Evolutionary conservation across 2,329 filamentous ascomycete genomes (phyloP), one percentile per base, ranked within the genome.

Genomic region (Fusarium subtropicale): DNA sequence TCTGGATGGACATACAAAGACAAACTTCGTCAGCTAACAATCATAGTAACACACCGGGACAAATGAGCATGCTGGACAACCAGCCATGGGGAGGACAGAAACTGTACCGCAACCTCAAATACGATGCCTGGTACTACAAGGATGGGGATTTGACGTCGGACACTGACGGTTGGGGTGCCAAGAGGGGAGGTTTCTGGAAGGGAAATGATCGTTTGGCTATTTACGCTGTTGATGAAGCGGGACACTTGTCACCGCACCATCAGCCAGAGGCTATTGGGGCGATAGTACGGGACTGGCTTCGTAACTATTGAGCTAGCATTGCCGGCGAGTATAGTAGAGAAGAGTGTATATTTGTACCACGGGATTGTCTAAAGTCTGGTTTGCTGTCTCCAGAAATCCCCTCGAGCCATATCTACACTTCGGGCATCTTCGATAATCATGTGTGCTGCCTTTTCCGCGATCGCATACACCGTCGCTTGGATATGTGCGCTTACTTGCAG

Each of bases 381-480:
- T 5, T 63, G 58, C 9, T 52, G 12, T 5, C n/a, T 38, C 24
- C 24, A 3, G 1, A 51, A 15, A 4, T 13, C 39, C 8, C 34
- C 28, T 0, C 15, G 26, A 1, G 31, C 30, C 9, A 39, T 34
- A 7, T 65, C 53, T 10, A 24, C 34, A 24, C 31, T 45, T 18
- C 26, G 61, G 1, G 28, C 36, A 46, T 74, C 71, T 20, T 74
- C 67, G 5, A 74, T 26, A 48, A 75, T 71, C 71, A 75, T 74
- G 16, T 75, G 61, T 5, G 73, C 73, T 2, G 69, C 76, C 34
- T 72, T 76, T 56, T 78, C 76, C 1, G 79, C 79, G 22, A 81
- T 77, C 13, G 79, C 78, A 46, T 80, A 81, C 1, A 80, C 72
- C 0, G 79, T 80, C 1, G 76, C 74, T 46, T 76, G 76, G 10